These are phyloP conservation scores for Actinidia arguta DNA, from an alignment of 179 eudicot genomes.

Conservation along the genomic window DNA sequence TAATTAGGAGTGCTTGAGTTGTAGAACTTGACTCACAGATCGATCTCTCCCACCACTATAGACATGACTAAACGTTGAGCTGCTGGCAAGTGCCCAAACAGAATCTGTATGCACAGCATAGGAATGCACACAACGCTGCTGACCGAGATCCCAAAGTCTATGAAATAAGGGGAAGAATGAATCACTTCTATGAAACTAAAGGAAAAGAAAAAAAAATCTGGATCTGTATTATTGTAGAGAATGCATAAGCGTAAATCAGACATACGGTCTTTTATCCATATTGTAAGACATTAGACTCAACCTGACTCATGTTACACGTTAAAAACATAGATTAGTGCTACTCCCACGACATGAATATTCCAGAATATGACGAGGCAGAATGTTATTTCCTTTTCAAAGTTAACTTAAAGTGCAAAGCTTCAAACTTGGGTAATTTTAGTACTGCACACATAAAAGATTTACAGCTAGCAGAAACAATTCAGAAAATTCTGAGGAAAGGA, in stretches of 20 bases:
- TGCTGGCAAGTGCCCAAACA: constrained; percentile 99
- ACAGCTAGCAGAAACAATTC: too few species aligned
- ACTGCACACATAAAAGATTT: too few species aligned
- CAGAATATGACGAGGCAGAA: constrained; percentile 1
- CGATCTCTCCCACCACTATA: constrained; percentile 99
- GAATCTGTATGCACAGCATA: constrained; percentile 99
- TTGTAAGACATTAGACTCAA: not conserved
- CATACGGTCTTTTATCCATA: not conserved
- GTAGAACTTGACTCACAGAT: constrained; percentile 66
- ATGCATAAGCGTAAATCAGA: not conserved
- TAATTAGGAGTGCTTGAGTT: not conserved
- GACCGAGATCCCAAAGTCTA: constrained; percentile 99
- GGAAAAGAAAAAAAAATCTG: not conserved
- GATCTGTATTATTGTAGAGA: not conserved
- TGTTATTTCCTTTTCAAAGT: not conserved
- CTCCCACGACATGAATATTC: not conserved
- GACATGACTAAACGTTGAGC: constrained; percentile 89
- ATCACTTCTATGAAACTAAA: constrained; percentile 5
- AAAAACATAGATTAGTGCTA: not conserved
- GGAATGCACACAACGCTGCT: constrained; percentile 97
- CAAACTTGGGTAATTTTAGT: not conserved
- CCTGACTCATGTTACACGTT: not conserved
- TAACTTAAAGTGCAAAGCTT: not conserved
- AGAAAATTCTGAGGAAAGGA: not conserved
- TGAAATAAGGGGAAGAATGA: constrained; percentile 22